A percentile compares a stretch with the other conserved stretches of the same genome.
These are phyloP conservation scores for Botryosphaeria dothidea DNA, from an alignment of 2,329 filamentous ascomycete genomes.

Conservation along the genomic window DNA sequence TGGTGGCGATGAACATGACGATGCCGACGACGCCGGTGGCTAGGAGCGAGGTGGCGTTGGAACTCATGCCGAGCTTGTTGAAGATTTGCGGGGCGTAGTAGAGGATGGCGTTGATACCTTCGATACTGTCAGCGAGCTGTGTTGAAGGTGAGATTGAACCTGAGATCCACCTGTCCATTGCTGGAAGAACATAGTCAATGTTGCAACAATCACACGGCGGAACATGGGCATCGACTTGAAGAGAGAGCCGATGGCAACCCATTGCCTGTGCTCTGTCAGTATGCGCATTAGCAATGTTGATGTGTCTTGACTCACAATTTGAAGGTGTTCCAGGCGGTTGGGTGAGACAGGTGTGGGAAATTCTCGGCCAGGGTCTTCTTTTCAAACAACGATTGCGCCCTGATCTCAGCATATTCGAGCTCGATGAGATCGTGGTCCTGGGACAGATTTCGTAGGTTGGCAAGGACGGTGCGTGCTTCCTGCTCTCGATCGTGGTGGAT, in stretches of 20 bases:
- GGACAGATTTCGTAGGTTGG: slow-evolving; percentile 63
- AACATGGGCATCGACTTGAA: slow-evolving; percentile 69
- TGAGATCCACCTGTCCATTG: slow-evolving; percentile 46
- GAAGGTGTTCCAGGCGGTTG: slow-evolving; percentile 60
- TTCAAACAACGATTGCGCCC: slow-evolving; percentile 75
- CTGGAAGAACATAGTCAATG: slow-evolving; percentile 50
- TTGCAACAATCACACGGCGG: slow-evolving; percentile 64
- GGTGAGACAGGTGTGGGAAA: slow-evolving; percentile 65
- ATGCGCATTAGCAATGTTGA: not conserved
- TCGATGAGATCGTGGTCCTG: slow-evolving; percentile 68
- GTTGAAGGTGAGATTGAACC: slow-evolving; percentile 38
- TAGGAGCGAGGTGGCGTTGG: slow-evolving; percentile 57
- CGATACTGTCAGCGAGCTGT: not conserved
- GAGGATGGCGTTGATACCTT: slow-evolving; percentile 43
- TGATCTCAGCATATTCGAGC: slow-evolving; percentile 81
- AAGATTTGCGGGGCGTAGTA: slow-evolving; percentile 56
- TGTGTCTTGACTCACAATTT: slow-evolving; percentile 29
- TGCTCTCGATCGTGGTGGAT: slow-evolving; percentile 68
- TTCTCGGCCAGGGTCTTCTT: slow-evolving; percentile 68
- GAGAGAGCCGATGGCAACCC: slow-evolving; percentile 64
- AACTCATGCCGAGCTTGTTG: slow-evolving; percentile 45
- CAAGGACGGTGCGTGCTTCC: slow-evolving; percentile 65
- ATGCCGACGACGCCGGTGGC: slow-evolving; percentile 73
- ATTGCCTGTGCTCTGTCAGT: slow-evolving; percentile 55
- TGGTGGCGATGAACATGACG: slow-evolving; percentile 67